phyloP scores from a whole-genome alignment of 2,329 filamentous ascomycete species.

The Biscogniauxia sp. region DNA sequence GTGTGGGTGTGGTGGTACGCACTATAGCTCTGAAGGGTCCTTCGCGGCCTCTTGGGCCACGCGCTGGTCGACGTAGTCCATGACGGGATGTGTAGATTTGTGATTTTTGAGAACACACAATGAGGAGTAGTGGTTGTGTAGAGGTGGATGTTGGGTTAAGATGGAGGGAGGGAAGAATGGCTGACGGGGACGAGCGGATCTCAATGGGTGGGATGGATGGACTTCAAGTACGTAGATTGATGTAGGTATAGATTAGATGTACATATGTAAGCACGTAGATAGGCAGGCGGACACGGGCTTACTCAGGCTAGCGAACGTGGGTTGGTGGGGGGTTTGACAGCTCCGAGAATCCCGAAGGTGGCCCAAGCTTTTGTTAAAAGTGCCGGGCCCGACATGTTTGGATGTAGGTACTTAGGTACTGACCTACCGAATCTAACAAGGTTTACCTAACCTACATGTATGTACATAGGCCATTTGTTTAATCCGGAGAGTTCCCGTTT shows the following conservation, averaged over 20 bases:
- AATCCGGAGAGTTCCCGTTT: too few relatives aligned
- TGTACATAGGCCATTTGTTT: too few relatives aligned
- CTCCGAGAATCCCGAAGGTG: constrained; percentile 2
- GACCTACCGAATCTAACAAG: too few relatives aligned
- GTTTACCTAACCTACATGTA: too few relatives aligned
- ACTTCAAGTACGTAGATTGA: too few relatives aligned
- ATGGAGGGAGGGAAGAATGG: background rate
- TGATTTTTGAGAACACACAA: too few relatives aligned
- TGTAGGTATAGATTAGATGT: too few relatives aligned
- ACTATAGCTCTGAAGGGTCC: constrained; percentile 37
- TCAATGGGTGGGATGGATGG: too few relatives aligned
- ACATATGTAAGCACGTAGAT: too few relatives aligned
- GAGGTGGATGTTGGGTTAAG: too few relatives aligned
- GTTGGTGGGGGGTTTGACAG: constrained; percentile 3
- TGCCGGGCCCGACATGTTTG: background rate
- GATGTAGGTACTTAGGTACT: background rate
- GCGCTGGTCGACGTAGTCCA: constrained; percentile 59
- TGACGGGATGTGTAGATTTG: constrained; percentile 30
- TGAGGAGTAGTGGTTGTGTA: too few relatives aligned
- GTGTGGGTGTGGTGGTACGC: constrained; percentile 20
- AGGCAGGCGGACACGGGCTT: background rate
- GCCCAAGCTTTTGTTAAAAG: constrained; percentile 5
- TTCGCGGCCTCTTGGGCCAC: constrained; percentile 52
- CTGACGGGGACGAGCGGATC: background rate
- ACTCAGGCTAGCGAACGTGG: constrained; percentile 1